These are phyloP conservation scores for Brachypodium distachyon DNA, from an alignment of 202 grass and related monocot species.

Conservation along the genomic window DNA sequence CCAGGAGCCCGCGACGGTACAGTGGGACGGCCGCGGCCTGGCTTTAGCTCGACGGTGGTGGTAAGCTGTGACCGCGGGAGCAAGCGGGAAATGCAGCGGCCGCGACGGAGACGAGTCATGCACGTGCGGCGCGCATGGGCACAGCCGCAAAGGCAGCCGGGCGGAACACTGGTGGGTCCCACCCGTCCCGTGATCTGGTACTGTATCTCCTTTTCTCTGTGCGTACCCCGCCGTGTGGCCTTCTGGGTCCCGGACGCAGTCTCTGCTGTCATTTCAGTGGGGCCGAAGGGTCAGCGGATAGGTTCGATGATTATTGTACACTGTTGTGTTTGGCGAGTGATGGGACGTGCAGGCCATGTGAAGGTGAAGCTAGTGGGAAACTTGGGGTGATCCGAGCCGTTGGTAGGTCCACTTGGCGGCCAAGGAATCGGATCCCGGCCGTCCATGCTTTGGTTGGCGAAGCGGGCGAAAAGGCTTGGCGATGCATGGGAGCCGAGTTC, in stretches of 20 bases:
- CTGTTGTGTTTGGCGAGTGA: neutral
- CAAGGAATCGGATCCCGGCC: slow-evolving; percentile 2
- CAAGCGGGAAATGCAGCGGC: neutral
- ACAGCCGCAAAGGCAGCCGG: slow-evolving; percentile 19
- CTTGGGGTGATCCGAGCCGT: slow-evolving; percentile 11
- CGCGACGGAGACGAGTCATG: slow-evolving; percentile 13
- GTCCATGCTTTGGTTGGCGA: neutral
- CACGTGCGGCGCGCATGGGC: slow-evolving; percentile 38
- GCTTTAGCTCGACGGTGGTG: neutral
- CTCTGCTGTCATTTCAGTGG: neutral
- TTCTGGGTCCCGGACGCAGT: neutral
- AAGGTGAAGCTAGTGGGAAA: neutral
- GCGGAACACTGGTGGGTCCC: neutral
- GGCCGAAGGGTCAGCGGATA: neutral
- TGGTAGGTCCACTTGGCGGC: neutral
- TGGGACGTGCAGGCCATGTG: slow-evolving; percentile 20
- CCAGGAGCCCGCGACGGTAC: neutral
- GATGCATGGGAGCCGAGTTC: too few species aligned
- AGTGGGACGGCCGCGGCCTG: neutral
- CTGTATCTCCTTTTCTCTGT: neutral
- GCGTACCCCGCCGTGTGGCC: neutral
- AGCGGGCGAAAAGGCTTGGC: neutral
- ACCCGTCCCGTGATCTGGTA: slow-evolving; percentile 9
- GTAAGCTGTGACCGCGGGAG: neutral
- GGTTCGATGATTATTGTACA: neutral